phyloP scores from a whole-genome alignment of 208 protist genomes.

The Acanthamoeba culbertsoni region DNA sequence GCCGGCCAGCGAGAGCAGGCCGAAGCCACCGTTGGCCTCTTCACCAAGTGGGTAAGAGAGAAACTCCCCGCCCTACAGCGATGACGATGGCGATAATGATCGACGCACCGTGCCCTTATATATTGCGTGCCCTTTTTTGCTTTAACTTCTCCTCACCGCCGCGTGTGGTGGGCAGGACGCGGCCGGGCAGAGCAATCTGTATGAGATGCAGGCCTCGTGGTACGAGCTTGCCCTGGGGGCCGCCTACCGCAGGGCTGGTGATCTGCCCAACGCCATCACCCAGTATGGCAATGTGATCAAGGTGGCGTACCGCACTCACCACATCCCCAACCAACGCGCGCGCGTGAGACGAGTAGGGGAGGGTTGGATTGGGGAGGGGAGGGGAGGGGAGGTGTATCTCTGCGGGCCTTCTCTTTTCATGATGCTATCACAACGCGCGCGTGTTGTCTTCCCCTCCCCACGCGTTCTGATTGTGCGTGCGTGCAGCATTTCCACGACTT shows the following conservation, averaged over 20 bases:
- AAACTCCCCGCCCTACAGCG: not conserved
- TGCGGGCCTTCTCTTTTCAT: too few relatives aligned
- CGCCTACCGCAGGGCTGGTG: constrained; percentile 84
- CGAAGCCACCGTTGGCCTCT: constrained; percentile 89
- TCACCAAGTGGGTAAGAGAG: constrained; percentile 81
- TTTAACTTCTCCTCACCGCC: too few relatives aligned
- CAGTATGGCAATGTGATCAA: constrained; percentile 89
- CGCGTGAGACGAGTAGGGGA: too few relatives aligned
- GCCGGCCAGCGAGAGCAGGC: constrained; percentile 87
- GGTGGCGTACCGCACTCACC: too few relatives aligned
- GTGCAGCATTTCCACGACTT: constrained; percentile 89
- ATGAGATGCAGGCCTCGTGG: constrained; percentile 96
- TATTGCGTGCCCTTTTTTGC: too few relatives aligned
- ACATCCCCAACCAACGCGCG: too few relatives aligned
- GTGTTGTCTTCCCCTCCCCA: not conserved
- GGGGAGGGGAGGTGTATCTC: too few relatives aligned
- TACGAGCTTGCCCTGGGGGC: constrained; percentile 93
- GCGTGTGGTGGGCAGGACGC: too few relatives aligned
- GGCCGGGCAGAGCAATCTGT: constrained; percentile 72
- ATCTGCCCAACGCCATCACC: constrained; percentile 90
- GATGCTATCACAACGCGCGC: not conserved
- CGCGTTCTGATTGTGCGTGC: not conserved
- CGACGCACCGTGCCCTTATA: too few relatives aligned
- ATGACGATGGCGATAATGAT: not conserved
- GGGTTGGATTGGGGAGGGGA: too few relatives aligned